Base-by-base conservation (phyloP, 176 grass and related monocot species). In the Hsuehochloa calcarea region DNA sequence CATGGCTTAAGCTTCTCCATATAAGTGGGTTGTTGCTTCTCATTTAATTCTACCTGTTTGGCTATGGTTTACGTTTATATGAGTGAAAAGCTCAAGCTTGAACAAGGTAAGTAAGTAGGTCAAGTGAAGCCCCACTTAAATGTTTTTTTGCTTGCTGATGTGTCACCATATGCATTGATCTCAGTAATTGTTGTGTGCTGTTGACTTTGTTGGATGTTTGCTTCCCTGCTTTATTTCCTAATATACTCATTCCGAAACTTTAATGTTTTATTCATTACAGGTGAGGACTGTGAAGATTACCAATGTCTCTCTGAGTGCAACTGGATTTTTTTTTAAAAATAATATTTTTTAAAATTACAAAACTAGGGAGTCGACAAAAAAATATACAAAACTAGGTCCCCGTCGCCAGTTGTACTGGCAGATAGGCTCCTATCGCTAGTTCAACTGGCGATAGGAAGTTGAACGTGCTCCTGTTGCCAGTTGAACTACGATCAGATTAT, bases 281-380 rank as follows among this genome's bases (percentile, higher is more conserved):
- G 92, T 91, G 43, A 94, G 82, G 90, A 92, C 90, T 19, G 92
- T 97, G 60, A 94, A 94, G 84, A 84, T 97, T 70, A 89, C 70
- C 17, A 97, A 97, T 91, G 87, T 97, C 79, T 97, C 95, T 63
- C 84, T 94, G 51, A 87, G 74, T 79, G 92, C 95, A 85, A 89
- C 92, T 74, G n/a, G n/a, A n/a, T n/a, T n/a, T n/a, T n/a, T 37
- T 37, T 37, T 37, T 37, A 37, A 37, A 37, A 37, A 37, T 37
- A 37, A 37, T 37, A 37, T 37, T 37, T 37, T 37, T 37, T 37
- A 37, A 37, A 37, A 37, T 37, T 37, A 37, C 37, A 37, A 37
- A 37, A 37, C 37, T 37, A 2, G 37, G 4, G 4, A 37, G 37
- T 37, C 37, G n/a, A 37, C 37, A 37, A 1, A 37, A 1, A 37